Evolutionary conservation across 768 basidiomycete species (phyloP).

Genomic region (Suillus ampliporus): DNA sequence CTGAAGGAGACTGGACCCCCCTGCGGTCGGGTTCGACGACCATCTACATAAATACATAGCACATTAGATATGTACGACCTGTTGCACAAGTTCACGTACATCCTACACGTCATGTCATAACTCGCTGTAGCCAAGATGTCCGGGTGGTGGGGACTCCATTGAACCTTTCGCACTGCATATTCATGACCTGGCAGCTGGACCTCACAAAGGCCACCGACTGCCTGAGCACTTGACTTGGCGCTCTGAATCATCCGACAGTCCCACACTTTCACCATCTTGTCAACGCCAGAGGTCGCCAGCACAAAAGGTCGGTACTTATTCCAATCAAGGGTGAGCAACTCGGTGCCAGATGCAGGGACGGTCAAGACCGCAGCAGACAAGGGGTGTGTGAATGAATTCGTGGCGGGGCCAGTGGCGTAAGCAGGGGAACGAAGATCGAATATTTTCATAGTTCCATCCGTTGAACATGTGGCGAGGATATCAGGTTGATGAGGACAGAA

Average conservation of each 20-base stretch:
- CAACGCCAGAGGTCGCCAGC: conserved; percentile 81
- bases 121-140: conserved; percentile 74
- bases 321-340: conserved; percentile 87
- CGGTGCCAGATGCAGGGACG: conserved; percentile 76
- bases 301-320: conserved; percentile 87
- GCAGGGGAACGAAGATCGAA: conserved; percentile 78
- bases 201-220: conserved; percentile 77
- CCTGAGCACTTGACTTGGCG: conserved; percentile 48
- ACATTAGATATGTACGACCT: neutral
- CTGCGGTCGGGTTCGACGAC: conserved; percentile 63
- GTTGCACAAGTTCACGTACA: conserved; percentile 58
- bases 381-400: conserved; percentile 68
- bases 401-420: conserved; percentile 55
- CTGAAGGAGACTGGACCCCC: conserved; percentile 58
- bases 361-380: conserved; percentile 76
- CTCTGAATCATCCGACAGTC: conserved; percentile 85
- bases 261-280: conserved; percentile 79
- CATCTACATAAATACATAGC: conserved; percentile 53
- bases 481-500: conserved; percentile 94
- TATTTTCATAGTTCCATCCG: conserved; percentile 83
- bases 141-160: conserved; percentile 84
- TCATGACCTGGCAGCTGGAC: conserved; percentile 80
- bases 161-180: conserved; percentile 87
- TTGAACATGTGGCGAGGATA: conserved; percentile 80
- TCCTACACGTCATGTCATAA: conserved; percentile 95